phyloP scores from a whole-genome alignment of 1,284 basidiomycete species.

The Cystobasidiaceae sp. region DNA sequence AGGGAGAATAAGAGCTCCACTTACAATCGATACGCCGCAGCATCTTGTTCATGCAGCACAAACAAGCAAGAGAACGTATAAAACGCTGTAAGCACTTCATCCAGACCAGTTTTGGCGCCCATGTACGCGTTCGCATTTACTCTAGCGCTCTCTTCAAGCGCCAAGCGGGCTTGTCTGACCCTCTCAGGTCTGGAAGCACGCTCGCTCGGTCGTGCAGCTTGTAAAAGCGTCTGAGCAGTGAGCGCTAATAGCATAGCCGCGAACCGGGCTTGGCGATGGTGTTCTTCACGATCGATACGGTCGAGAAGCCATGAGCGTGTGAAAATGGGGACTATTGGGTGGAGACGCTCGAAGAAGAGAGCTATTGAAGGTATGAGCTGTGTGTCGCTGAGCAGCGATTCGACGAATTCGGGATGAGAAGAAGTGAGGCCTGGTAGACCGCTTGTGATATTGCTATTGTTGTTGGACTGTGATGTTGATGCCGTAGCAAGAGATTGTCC shows the following conservation, averaged over 20 bases:
- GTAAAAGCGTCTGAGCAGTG: slow-evolving; percentile 40
- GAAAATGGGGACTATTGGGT: slow-evolving; percentile 45
- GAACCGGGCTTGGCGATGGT: slow-evolving; percentile 41
- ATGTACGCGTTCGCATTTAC: slow-evolving; percentile 34
- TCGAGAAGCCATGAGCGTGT: slow-evolving; percentile 41
- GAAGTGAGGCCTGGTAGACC: too few species aligned
- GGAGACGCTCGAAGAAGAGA: slow-evolving; percentile 44
- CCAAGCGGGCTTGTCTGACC: not conserved
- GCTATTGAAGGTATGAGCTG: slow-evolving; percentile 34
- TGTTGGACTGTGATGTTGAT: not conserved
- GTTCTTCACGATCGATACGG: slow-evolving; percentile 41
- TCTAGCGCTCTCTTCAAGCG: slow-evolving; percentile 10
- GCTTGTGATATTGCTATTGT: not conserved
- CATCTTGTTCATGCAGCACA: slow-evolving; percentile 39
- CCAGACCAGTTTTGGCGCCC: slow-evolving; percentile 38
- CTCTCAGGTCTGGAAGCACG: not conserved
- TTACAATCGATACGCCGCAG: slow-evolving; percentile 41
- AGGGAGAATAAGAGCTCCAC: not conserved
- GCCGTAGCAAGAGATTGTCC: too few species aligned
- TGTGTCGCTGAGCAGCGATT: not conserved
- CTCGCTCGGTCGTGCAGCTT: slow-evolving; percentile 31
- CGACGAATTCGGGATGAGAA: not conserved
- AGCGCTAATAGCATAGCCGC: slow-evolving; percentile 44
- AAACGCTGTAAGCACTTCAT: slow-evolving; percentile 39
- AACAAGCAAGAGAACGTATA: slow-evolving; percentile 43